These are phyloP conservation scores for Rhamnella rubrinervis DNA, from an alignment of 331 rosid genomes.

Conservation along the genomic window DNA sequence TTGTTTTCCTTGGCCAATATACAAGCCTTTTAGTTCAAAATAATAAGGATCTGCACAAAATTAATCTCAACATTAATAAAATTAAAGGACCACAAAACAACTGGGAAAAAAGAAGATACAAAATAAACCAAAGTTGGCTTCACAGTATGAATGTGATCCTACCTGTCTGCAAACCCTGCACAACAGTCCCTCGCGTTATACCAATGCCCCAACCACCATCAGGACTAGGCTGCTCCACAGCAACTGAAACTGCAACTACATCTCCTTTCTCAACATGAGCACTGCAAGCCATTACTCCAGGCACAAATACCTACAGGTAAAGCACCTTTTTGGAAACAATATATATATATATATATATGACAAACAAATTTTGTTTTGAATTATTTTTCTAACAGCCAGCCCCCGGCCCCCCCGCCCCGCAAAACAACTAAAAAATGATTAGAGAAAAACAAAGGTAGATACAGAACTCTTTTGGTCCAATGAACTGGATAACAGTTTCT, in stretches of 20 bases:
- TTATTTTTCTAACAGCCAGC: not conserved
- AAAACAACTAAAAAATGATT: no score
- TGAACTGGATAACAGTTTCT: no score
- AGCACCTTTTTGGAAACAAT: slow-evolving; percentile 19
- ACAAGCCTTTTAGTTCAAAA: slow-evolving; percentile 64
- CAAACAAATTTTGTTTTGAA: not conserved
- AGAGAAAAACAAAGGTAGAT: no score
- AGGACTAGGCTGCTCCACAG: slow-evolving; percentile 69
- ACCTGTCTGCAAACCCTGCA: slow-evolving; percentile 75
- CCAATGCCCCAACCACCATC: slow-evolving; percentile 80
- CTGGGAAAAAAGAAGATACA: not conserved
- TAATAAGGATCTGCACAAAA: slow-evolving; percentile 61
- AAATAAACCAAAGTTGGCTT: not conserved
- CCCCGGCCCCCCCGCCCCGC: no score
- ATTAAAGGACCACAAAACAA: not conserved
- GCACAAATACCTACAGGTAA: slow-evolving; percentile 67
- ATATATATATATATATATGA: not conserved
- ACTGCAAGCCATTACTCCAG: slow-evolving; percentile 91
- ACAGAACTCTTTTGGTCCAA: no score
- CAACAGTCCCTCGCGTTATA: slow-evolving; percentile 78
- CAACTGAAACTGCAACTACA: slow-evolving; percentile 71
- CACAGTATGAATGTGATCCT: slow-evolving; percentile 3
- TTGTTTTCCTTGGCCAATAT: slow-evolving; percentile 83
- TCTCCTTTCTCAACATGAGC: slow-evolving; percentile 91
- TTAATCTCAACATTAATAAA: not conserved